These are phyloP conservation scores for Neovahlkampfia damariscottae DNA, from an alignment of 78 protist genomes.

Conservation along the genomic window DNA sequence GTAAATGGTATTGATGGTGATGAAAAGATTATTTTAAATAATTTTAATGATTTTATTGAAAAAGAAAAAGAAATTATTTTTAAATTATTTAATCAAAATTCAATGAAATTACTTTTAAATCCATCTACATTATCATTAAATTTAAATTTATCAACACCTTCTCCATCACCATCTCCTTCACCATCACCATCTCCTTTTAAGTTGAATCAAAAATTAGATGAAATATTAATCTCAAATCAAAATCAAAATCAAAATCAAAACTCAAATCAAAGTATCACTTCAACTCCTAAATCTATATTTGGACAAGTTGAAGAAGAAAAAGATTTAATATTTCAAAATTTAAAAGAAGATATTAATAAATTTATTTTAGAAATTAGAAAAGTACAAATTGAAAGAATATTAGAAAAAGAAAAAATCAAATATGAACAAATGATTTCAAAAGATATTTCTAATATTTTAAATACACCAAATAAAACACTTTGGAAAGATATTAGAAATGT, in stretches of 20 bases:
- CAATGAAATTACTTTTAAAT: too few species aligned
- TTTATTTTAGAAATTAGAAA: background rate
- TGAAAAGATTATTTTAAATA: too few species aligned
- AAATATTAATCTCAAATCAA: background rate
- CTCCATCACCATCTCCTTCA: background rate
- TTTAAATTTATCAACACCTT: too few species aligned
- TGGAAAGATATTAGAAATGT: background rate
- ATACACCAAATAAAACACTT: background rate
- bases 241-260: background rate
- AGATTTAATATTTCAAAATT: background rate
- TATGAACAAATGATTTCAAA: background rate
- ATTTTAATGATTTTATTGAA: too few species aligned
- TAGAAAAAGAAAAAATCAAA: background rate
- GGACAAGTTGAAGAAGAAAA: too few species aligned
- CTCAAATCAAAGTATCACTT: background rate
- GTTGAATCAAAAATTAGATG: background rate
- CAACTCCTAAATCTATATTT: background rate
- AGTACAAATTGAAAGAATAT: background rate
- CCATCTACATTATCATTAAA: too few species aligned
- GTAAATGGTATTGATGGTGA: background rate
- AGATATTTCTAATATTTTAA: background rate
- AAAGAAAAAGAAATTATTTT: too few species aligned
- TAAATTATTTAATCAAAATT: too few species aligned
- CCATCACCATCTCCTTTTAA: background rate
- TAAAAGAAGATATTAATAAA: background rate